phyloP scores from a whole-genome alignment of 768 basidiomycete genomes.

The Russula ochroleuca region DNA sequence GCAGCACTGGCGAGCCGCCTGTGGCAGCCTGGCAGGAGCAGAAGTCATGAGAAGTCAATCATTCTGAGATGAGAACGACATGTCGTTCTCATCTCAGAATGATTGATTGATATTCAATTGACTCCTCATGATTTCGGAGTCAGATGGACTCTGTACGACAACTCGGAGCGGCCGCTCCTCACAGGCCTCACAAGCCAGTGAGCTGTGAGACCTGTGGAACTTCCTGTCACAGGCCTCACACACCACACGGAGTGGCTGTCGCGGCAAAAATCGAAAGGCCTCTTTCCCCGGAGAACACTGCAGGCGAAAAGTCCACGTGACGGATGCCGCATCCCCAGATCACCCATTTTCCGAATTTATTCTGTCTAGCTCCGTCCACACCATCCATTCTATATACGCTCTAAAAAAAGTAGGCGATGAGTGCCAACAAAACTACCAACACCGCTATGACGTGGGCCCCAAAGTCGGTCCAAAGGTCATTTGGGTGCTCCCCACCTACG shows the following conservation, averaged over 20 bases:
- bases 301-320: too few relatives aligned
- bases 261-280: too few relatives aligned
- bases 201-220: too few relatives aligned
- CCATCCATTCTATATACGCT: neutral
- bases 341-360: neutral
- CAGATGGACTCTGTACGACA: neutral
- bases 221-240: too few relatives aligned
- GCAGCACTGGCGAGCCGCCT: too few relatives aligned
- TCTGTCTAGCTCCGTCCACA: neutral
- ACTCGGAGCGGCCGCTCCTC: neutral
- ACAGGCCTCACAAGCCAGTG: neutral
- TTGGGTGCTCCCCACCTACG: conserved; percentile 50
- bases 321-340: too few relatives aligned
- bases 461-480: conserved; percentile 64
- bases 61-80: too few relatives aligned
- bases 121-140: neutral
- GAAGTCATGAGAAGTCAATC: too few relatives aligned
- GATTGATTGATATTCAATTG: neutral
- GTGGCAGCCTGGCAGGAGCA: too few relatives aligned
- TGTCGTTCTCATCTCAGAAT: neutral
- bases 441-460: conserved; percentile 35
- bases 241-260: too few relatives aligned
- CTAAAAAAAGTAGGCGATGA: conserved; percentile 29
- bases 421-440: conserved; percentile 34
- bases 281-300: too few relatives aligned